phyloP scores from a whole-genome alignment of 768 basidiomycete genomes.

The Agrocybe praecox region DNA sequence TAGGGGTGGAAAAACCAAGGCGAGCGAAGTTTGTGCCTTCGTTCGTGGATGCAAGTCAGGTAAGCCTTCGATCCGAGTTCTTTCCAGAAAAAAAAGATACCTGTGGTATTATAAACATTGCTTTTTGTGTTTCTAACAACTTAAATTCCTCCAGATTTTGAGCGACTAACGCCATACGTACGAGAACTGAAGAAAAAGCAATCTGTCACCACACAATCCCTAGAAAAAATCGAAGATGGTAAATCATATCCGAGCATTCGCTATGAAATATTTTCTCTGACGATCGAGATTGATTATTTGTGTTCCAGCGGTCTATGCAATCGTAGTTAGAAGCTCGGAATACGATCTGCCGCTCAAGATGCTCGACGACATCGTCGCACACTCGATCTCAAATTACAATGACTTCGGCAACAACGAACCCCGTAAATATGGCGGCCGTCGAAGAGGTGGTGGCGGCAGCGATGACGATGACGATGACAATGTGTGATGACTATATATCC shows the following conservation, averaged over 20 bases:
- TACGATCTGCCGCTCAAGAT: constrained; percentile 69
- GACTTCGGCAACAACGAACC: constrained; percentile 2
- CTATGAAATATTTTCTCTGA: neutral
- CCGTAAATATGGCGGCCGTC: constrained; percentile 10
- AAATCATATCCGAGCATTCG: constrained; percentile 17
- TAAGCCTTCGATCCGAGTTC: constrained; percentile 22
- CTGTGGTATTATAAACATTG: too few relatives aligned
- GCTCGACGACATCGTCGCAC: constrained; percentile 68
- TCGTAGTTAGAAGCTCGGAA: constrained; percentile 72
- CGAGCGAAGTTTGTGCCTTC: constrained; percentile 66
- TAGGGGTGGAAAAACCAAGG: constrained; percentile 64
- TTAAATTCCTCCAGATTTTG: constrained; percentile 71
- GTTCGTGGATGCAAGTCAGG: constrained; percentile 78
- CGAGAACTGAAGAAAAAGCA: constrained; percentile 87
- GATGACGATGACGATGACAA: constrained; percentile 22
- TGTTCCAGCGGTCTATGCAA: constrained; percentile 66
- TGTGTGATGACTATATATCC: constrained; percentile 1
- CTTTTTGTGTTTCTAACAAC: too few relatives aligned
- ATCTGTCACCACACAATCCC: constrained; percentile 78
- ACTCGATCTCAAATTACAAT: constrained; percentile 39
- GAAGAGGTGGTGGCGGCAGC: constrained; percentile 20
- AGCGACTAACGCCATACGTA: constrained; percentile 70
- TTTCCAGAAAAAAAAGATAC: neutral
- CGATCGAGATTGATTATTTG: neutral
- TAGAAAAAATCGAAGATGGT: constrained; percentile 96